Evolutionary conservation across 2,329 filamentous ascomycete species (phyloP).

Genomic region (Colletotrichum scovillei): DNA sequence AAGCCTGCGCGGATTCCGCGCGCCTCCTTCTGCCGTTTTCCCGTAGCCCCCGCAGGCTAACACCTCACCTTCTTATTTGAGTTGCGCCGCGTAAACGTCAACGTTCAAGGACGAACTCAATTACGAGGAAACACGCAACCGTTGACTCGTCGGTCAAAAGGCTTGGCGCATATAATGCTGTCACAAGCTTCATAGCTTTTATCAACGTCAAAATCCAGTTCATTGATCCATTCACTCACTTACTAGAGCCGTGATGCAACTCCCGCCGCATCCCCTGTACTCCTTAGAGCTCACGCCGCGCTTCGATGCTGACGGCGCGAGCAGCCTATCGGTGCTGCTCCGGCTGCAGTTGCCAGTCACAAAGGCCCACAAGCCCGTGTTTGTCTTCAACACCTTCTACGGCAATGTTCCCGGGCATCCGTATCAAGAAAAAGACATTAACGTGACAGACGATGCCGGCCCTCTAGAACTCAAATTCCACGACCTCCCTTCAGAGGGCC

Average conservation of each 20-base stretch:
- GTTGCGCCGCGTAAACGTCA: constrained; percentile 2
- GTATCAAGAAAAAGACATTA: constrained; percentile 6
- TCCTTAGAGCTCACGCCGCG: constrained; percentile 10
- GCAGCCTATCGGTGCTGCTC: constrained; percentile 6
- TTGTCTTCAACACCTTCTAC: constrained; percentile 4
- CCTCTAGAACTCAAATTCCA: constrained; percentile 22
- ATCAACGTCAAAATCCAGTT: background rate
- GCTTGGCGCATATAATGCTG: background rate
- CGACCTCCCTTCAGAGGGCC: constrained; percentile 27
- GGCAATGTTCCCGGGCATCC: constrained; percentile 6
- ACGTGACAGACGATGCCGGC: constrained; percentile 17
- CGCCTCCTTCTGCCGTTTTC: background rate
- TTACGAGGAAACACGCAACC: background rate
- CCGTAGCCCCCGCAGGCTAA: background rate
- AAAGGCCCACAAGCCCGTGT: background rate
- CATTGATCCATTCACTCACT: background rate
- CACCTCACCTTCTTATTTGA: constrained; percentile 4
- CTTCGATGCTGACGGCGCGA: constrained; percentile 12
- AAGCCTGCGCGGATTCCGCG: background rate
- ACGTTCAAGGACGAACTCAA: background rate
- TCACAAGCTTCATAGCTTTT: background rate
- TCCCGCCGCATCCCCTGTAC: constrained; percentile 8
- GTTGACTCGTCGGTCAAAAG: background rate
- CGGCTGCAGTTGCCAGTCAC: background rate
- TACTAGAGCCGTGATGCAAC: background rate